Conservation (phyloP, 2,329 filamentous ascomycete genomes). For the Anisogramma anomala region DNA sequence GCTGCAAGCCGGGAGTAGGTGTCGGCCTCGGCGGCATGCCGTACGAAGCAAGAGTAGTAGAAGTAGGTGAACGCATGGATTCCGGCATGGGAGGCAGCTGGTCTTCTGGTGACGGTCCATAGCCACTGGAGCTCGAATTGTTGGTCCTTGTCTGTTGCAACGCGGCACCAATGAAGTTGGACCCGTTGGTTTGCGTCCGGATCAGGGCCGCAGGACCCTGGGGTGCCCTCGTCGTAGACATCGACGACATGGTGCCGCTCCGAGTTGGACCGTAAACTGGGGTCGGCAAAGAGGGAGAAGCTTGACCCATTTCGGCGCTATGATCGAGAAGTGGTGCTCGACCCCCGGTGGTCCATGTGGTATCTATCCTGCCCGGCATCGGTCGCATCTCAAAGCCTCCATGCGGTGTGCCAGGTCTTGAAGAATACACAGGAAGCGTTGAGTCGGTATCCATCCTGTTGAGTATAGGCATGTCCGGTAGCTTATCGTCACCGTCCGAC, state of each 20-base stretch:
- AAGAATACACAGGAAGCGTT: constrained; percentile 52
- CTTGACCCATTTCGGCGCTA: constrained; percentile 23
- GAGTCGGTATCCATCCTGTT: constrained; percentile 48
- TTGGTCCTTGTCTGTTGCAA: constrained; percentile 18
- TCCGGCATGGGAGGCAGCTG: constrained; percentile 19
- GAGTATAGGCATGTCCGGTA: constrained; percentile 47
- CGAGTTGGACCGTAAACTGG: constrained; percentile 16
- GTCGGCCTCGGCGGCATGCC: constrained; percentile 10
- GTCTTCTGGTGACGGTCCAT: constrained; percentile 17
- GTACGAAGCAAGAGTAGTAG: constrained; percentile 9
- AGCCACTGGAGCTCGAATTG: constrained; percentile 17
- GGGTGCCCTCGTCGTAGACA: constrained; percentile 18
- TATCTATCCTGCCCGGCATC: constrained; percentile 26
- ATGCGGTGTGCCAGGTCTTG: constrained; percentile 44
- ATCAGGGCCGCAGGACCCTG: constrained; percentile 16
- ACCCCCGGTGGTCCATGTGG: constrained; percentile 19
- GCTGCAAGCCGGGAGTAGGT: constrained; percentile 9
- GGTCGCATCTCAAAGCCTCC: constrained; percentile 38
- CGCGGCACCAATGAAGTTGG: constrained; percentile 14
- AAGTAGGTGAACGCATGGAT: constrained; percentile 18
- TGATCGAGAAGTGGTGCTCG: constrained; percentile 21
- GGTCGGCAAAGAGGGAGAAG: constrained; percentile 21
- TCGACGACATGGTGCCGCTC: constrained; percentile 16
- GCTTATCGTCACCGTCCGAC: constrained; percentile 35
- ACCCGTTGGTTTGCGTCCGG: constrained; percentile 19